Conservation (phyloP, 495 filamentous ascomycete genomes). For the Lophiotrema nucula region DNA sequence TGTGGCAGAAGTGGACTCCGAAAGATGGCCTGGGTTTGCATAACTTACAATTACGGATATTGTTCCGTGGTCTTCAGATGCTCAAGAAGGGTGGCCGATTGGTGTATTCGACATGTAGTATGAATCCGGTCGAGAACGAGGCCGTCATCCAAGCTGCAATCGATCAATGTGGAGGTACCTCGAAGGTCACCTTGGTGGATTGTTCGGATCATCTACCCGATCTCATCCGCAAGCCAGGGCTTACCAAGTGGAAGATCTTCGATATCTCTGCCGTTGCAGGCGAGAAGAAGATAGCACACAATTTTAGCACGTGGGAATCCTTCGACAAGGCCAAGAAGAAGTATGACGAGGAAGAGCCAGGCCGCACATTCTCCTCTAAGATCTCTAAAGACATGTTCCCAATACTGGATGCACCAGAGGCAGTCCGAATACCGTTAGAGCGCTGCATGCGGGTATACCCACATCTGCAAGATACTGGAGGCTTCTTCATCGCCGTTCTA, state of each 20-base stretch:
- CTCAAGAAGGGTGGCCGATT: conserved; percentile 90
- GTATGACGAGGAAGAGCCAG: conserved; percentile 12
- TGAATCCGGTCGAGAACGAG: conserved; percentile 98
- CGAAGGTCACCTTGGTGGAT: conserved; percentile 80
- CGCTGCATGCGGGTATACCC: conserved; percentile 91
- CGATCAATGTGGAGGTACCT: conserved; percentile 79
- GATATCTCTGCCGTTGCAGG: conserved; percentile 45
- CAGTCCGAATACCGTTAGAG: conserved; percentile 69
- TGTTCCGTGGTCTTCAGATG: conserved; percentile 93
- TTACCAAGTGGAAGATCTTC: conserved; percentile 82
- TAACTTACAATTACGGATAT: conserved; percentile 78
- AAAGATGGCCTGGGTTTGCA: conserved; percentile 81
- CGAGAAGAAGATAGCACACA: conserved; percentile 56
- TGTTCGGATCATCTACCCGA: conserved; percentile 72
- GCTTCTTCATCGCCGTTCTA: conserved; percentile 93
- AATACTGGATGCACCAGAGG: conserved; percentile 44
- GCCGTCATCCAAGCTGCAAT: conserved; percentile 86
- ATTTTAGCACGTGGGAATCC: conserved; percentile 76
- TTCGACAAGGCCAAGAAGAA: conserved; percentile 52
- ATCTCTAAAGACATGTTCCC: conserved; percentile 83
- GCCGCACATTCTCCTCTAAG: conserved; percentile 21
- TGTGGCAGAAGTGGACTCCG: conserved; percentile 94
- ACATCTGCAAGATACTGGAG: conserved; percentile 92
- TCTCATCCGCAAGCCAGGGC: conserved; percentile 69
- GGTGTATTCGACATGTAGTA: conserved; percentile 95